Base-by-base conservation (phyloP, 768 basidiomycete genomes). In the Nidularia pulvinata region DNA sequence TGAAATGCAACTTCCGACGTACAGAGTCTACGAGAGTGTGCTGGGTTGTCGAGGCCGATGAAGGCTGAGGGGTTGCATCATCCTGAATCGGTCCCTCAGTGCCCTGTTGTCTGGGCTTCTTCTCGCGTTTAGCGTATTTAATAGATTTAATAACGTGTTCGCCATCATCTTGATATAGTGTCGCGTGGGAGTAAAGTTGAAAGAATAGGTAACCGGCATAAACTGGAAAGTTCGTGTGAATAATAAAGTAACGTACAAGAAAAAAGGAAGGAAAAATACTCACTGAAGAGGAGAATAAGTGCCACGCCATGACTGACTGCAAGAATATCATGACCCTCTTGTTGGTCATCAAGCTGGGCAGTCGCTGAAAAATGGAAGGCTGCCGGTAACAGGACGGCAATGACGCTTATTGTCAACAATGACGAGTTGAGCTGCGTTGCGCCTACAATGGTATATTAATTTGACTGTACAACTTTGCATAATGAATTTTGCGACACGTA, bases 261-360 rank as follows among this genome's bases (percentile, higher is more conserved):
- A 77, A 71, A 4, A 25, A 25, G 13, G 16, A 6, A 5, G 16
- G n/a, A 7, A 25, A 25, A 25, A 32, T 2, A 57, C 85, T 55
- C 66, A 91, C 89, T 87, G 69, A 90, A 77, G 11, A 93, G 78
- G 9, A 93, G 78, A 50, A 95, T 85, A 50, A 95, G 76, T 1
- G 93, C 80, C 62, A 91, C 90, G 9, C 90, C 91, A 58, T 81
- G 90, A 59, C 89, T 91, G 67, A 89, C 81, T 54, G 77, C 70
- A 37, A 93, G 69, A 46, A 91, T 83, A 55, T 81, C 78, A 5
- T 11, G 11, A 10, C 45, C n/a, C 22, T 46, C 45, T 46, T 14
- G 2, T 3, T 46, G n/a, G 51, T 62, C 51, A 42, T 62, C 53
- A 2, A 69, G 51, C 22, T 55, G 7, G 2, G 59, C 56, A 43